Percentiles rank a stretch among this genome's conserved stretches.
Conservation (phyloP, 2,329 filamentous ascomycete genomes). For the Cytospora mali region DNA sequence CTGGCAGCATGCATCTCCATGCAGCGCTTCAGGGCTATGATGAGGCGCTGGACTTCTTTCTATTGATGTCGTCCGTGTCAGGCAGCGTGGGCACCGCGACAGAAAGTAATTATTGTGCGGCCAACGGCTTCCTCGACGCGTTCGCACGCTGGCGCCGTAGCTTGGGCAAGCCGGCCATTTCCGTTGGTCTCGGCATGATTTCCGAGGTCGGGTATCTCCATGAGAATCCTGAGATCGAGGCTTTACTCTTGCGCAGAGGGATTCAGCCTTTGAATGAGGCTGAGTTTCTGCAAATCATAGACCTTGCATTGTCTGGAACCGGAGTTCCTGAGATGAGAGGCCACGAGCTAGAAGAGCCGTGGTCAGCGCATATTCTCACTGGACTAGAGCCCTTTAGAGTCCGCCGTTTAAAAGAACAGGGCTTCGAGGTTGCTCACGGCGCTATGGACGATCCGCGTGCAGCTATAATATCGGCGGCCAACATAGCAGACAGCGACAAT, state of each 20-base stretch:
- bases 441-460: slow-evolving; percentile 31
- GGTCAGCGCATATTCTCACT: slow-evolving; percentile 32
- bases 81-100: slow-evolving; percentile 31
- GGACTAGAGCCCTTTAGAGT: slow-evolving; percentile 33
- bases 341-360: slow-evolving; percentile 9
- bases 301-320: slow-evolving; percentile 31
- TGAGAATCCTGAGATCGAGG: slow-evolving; percentile 42
- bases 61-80: slow-evolving; percentile 38
- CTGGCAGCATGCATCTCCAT: slow-evolving; percentile 45
- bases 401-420: slow-evolving; percentile 28
- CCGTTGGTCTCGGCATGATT: slow-evolving; percentile 42
- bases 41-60: slow-evolving; percentile 41
- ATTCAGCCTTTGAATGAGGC: slow-evolving; percentile 40
- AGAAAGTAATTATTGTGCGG: slow-evolving; percentile 41
- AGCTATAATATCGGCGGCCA: slow-evolving; percentile 25
- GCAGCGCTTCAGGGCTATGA: slow-evolving; percentile 30
- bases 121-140: slow-evolving; percentile 41
- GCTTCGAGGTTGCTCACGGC: slow-evolving; percentile 27
- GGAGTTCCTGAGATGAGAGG: not conserved
- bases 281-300: slow-evolving; percentile 37
- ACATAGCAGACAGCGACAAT: slow-evolving; percentile 4
- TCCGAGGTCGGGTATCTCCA: slow-evolving; percentile 35
- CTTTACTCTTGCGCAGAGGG: slow-evolving; percentile 39
- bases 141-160: slow-evolving; percentile 38
- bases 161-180: slow-evolving; percentile 38